Percentiles rank a stretch among this genome's conserved stretches.
These are phyloP conservation scores for Medakamo hakoo DNA, from an alignment of 139 green algal genomes.

Conservation along the genomic window DNA sequence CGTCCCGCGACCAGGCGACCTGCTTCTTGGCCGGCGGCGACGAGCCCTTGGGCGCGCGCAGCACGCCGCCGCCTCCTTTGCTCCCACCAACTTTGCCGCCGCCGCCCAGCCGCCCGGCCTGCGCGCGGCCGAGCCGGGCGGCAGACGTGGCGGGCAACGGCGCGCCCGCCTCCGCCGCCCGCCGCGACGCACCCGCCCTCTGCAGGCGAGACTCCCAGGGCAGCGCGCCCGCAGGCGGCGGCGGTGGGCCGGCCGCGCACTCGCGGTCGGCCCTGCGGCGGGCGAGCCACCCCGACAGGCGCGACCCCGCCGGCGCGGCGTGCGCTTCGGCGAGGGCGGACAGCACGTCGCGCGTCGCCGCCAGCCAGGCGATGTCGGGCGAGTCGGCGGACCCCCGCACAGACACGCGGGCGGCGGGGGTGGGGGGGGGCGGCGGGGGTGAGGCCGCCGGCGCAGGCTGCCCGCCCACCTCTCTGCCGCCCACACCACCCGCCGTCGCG, in stretches of 20 bases:
- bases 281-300: not conserved
- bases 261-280: not conserved
- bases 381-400: not conserved
- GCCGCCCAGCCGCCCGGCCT: too few species aligned
- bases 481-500: not conserved
- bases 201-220: not conserved
- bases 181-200: not conserved
- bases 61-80: too few species aligned
- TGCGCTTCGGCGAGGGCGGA: not conserved
- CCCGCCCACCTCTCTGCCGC: too few species aligned
- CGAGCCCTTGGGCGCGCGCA: too few species aligned
- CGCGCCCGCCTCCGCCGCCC: not conserved
- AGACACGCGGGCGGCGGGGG: not conserved
- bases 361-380: not conserved
- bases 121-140: too few species aligned
- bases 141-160: too few species aligned
- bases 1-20: too few species aligned
- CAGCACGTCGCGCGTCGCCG: not conserved
- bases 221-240: not conserved
- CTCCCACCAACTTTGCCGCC: too few species aligned
- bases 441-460: too few species aligned
- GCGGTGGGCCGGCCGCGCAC: not conserved
- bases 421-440: too few species aligned
- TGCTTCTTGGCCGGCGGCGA: too few species aligned
- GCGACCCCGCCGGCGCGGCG: not conserved